Conservation (phyloP, 2,329 filamentous ascomycete genomes). For the Curvularia spicifera region DNA sequence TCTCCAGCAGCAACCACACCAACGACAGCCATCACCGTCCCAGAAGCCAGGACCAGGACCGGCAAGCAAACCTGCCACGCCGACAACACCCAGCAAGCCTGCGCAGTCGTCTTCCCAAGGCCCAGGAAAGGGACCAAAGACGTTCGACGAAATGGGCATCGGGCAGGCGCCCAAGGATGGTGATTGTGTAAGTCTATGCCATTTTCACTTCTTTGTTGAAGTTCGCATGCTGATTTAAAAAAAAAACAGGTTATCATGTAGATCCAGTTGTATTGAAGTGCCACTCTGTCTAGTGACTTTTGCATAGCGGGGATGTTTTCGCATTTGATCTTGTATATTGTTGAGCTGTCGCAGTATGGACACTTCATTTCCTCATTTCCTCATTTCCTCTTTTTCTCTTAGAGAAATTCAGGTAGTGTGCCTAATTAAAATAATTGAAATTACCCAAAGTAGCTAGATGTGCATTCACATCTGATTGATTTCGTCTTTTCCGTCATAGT, state of each 20-base stretch:
- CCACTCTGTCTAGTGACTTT: slow-evolving; percentile 6
- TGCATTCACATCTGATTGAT: not conserved
- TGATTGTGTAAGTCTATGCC: slow-evolving; percentile 74
- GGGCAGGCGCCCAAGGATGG: slow-evolving; percentile 80
- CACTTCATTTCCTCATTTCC: slow-evolving; percentile 26
- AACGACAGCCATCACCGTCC: slow-evolving; percentile 21
- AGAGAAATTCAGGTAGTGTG: slow-evolving; percentile 3
- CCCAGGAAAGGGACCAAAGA: slow-evolving; percentile 81
- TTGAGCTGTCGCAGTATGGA: slow-evolving; percentile 12
- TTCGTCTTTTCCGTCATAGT: no score
- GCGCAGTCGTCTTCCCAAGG: slow-evolving; percentile 35
- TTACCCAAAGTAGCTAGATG: not conserved
- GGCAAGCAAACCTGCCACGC: slow-evolving; percentile 30
- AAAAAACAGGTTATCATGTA: slow-evolving; percentile 40
- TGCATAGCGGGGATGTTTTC: slow-evolving; percentile 31
- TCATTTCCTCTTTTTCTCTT: slow-evolving; percentile 14
- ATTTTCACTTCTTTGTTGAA: not conserved
- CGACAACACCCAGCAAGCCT: slow-evolving; percentile 39
- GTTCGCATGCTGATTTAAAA: slow-evolving; percentile 14
- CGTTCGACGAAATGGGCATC: slow-evolving; percentile 98
- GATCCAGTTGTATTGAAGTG: slow-evolving; percentile 5
- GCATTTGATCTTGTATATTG: slow-evolving; percentile 18
- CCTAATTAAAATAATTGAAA: slow-evolving; percentile 12
- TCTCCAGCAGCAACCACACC: slow-evolving; percentile 30
- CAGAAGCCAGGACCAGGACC: slow-evolving; percentile 26